A percentile compares a stretch with the other conserved stretches of the same genome.
These are phyloP conservation scores for barrel medic (Medicago truncatula) DNA, from an alignment of 306 rosid genomes.

Conservation along the genomic window DNA sequence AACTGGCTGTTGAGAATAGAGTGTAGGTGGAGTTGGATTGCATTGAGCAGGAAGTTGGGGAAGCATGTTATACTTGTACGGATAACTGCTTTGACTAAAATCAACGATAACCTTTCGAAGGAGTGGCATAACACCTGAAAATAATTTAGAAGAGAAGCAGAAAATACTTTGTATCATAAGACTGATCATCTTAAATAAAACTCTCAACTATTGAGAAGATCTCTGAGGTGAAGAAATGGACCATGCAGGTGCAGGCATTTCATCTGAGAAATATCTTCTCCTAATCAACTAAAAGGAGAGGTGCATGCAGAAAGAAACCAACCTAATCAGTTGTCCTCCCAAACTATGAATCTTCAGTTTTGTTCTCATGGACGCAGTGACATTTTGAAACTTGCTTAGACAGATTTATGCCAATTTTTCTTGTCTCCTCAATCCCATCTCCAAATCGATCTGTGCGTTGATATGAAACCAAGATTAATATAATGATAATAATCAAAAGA, in stretches of 20 bases:
- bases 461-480: constrained; percentile 9
- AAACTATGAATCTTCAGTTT: constrained; percentile 2
- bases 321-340: neutral
- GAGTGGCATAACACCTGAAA: no score
- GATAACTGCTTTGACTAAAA: constrained; percentile 55
- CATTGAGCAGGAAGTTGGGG: constrained; percentile 98
- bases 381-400: constrained; percentile 4
- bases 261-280: constrained; percentile 90
- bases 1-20: constrained; percentile 98
- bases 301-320: neutral
- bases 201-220: neutral
- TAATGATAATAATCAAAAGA: neutral
- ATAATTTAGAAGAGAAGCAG: no score
- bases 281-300: constrained; percentile 73
- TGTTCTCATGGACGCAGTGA: neutral
- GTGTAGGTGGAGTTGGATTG: constrained; percentile 90
- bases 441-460: constrained; percentile 12
- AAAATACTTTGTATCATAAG: constrained; percentile 56
- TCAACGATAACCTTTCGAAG: no score
- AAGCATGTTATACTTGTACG: constrained; percentile 76
- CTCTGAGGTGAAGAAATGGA: constrained; percentile 61
- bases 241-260: constrained; percentile 71
- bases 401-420: neutral
- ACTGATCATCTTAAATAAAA: constrained; percentile 62
- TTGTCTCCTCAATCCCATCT: constrained; percentile 21